Base-by-base conservation (phyloP, 768 basidiomycete species). In the Phlegmacium glaucopus region DNA sequence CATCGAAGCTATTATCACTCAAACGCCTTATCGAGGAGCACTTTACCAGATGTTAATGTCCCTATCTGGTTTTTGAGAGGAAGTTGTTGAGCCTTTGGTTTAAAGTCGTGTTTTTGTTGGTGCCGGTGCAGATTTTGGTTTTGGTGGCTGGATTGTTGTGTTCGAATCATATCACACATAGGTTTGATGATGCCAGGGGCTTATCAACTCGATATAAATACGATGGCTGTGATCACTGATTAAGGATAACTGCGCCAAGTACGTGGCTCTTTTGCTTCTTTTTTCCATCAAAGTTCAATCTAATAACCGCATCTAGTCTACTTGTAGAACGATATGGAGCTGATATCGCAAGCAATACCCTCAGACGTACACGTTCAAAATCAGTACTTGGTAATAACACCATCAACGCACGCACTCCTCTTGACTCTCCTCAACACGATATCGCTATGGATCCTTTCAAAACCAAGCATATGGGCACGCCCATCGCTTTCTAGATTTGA, bases 101-200 rank as follows among this genome's bases (percentile, higher is more conserved):
- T 61, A 76, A 71, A 10, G 67, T 72, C 35, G 69, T 77, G 3
- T 92, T 91, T 61, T 57, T 75, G 18, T 61, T 90, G 48, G 87
- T 86, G 5, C 87, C 85, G 0, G 61, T 78, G 9, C 85, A 91
- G 46, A 63, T 93, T 39, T 55, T 58, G 12, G 73, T 83, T 56
- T 90, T 90, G 66, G 41, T 87, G 44, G 69, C 75, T 1, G 81
- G 75, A 2, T 66, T 91, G n/a, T n/a, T n/a, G n/a, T n/a, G n/a
- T n/a, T n/a, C n/a, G n/a, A n/a, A n/a, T n/a, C n/a, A n/a, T n/a
- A 42, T 63, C 91, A 34, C 88, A 92, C 56, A 80, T 92, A 62
- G 91, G 88, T 39, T 90, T 90, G 57, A 82, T 91, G 81, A 90
- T 87, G 77, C 90, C 89, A 18, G 83, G 87, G 71, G 78, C 82